Conservation (phyloP, 2,329 filamentous ascomycete species). For the Lomentospora prolificans region DNA sequence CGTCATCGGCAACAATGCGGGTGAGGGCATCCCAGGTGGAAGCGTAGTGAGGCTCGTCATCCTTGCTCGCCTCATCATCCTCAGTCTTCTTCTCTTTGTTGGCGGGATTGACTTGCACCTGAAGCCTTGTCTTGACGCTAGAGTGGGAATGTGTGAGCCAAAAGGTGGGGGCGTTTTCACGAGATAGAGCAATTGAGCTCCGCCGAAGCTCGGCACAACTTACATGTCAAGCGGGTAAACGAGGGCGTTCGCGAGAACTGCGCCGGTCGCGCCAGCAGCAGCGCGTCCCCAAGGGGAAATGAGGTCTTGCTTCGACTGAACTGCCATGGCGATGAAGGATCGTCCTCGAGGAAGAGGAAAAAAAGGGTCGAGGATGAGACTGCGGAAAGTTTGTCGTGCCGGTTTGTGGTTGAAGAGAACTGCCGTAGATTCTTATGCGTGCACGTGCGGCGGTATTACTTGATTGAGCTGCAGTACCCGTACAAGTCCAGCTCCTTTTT, state of each 20-base stretch:
- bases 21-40: conserved; percentile 81
- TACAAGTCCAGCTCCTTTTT: too few relatives aligned
- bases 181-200: neutral
- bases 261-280: conserved; percentile 83
- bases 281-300: conserved; percentile 91
- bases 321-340: conserved; percentile 30
- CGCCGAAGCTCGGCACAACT: conserved; percentile 24
- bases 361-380: conserved; percentile 2
- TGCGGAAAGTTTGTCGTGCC: neutral
- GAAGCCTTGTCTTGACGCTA: conserved; percentile 91
- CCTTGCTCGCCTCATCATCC: conserved; percentile 30
- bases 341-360: neutral
- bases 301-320: conserved; percentile 52
- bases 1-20: conserved; percentile 75
- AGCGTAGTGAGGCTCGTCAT: conserved; percentile 62
- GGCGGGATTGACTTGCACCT: conserved; percentile 62
- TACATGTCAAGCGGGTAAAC: conserved; percentile 97
- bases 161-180: neutral
- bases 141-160: conserved; percentile 3
- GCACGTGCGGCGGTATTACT: neutral
- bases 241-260: conserved; percentile 86
- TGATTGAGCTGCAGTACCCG: neutral
- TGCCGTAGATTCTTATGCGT: neutral
- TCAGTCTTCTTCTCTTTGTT: conserved; percentile 23
- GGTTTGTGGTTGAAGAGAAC: neutral